A percentile compares a stretch with the other conserved stretches of the same genome.
phyloP scores from a whole-genome alignment of 495 filamentous ascomycete genomes.

The Penicillium chermesinum region DNA sequence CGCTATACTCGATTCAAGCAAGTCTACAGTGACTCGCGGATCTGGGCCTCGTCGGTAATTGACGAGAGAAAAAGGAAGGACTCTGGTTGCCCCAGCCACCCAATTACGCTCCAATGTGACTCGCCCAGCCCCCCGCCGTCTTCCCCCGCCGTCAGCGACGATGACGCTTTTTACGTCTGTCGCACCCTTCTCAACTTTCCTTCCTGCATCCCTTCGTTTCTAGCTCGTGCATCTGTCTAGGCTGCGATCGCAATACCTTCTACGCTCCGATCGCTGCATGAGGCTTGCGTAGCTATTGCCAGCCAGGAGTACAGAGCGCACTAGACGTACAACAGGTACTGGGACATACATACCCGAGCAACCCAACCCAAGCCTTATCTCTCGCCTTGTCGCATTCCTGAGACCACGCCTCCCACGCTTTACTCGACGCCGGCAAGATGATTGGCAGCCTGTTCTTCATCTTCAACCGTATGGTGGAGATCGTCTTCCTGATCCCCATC shows the following conservation, averaged over 20 bases:
- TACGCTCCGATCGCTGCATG: slow-evolving; percentile 5
- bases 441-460: slow-evolving; percentile 75
- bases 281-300: slow-evolving; percentile 5
- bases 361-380: background rate
- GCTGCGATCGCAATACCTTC: slow-evolving; percentile 7
- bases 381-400: slow-evolving; percentile 14
- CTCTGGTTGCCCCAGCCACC: slow-evolving; percentile 20
- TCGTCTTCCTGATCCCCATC: slow-evolving; percentile 80
- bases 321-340: background rate
- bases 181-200: background rate
- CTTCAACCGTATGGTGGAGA: slow-evolving; percentile 76
- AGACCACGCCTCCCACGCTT: slow-evolving; percentile 4
- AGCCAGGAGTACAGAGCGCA: background rate
- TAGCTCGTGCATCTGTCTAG: slow-evolving; percentile 10
- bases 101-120: slow-evolving; percentile 9
- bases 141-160: slow-evolving; percentile 12
- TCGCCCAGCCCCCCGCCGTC: slow-evolving; percentile 26
- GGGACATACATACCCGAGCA: background rate
- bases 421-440: slow-evolving; percentile 46
- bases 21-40: background rate
- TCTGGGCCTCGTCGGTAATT: background rate
- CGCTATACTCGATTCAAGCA: background rate
- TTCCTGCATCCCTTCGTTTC: background rate
- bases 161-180: slow-evolving; percentile 12
- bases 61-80: background rate